These are phyloP conservation scores for Luvunga scandens DNA, from an alignment of 345 rosid genomes.

Conservation along the genomic window DNA sequence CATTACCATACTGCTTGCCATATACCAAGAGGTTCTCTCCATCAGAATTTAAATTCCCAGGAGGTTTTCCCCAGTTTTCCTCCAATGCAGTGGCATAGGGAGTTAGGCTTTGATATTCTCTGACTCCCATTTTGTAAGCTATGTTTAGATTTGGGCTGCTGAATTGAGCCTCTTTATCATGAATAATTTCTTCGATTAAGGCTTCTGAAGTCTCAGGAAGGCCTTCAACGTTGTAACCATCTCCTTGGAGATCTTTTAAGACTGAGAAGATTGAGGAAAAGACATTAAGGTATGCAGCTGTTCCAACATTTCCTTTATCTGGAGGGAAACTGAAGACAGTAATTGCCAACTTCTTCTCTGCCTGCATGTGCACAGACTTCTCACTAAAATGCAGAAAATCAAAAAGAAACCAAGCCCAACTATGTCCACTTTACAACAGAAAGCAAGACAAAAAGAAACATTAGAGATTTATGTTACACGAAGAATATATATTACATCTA, in stretches of 20 bases:
- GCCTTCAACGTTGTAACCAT: conserved; percentile 88
- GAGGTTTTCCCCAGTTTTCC: conserved; percentile 99
- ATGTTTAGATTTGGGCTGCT: conserved; percentile 93
- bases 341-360: conserved; percentile 84
- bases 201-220: conserved; percentile 94
- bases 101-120: conserved; percentile 81
- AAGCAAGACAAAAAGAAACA: neutral
- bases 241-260: conserved; percentile 68
- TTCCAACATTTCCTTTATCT: conserved; percentile 93
- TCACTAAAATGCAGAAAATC: conserved; percentile 16
- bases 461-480: neutral
- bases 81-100: conserved; percentile 82
- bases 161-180: conserved; percentile 97
- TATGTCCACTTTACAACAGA: neutral
- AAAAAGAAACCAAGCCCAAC: neutral
- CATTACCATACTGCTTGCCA: conserved; percentile 88
- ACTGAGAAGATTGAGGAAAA: conserved; percentile 94
- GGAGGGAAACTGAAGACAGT: conserved; percentile 99
- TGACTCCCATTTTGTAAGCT: conserved; percentile 89
- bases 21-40: conserved; percentile 92
- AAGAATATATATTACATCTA: neutral
- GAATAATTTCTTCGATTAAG: conserved; percentile 83
- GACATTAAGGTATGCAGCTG: conserved; percentile 94
- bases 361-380: conserved; percentile 42
- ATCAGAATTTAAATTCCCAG: conserved; percentile 91